Percentiles rank a stretch among this genome's conserved stretches.
phyloP scores from a whole-genome alignment of 352 stramenopile species.

The Peronospora destructor region DNA sequence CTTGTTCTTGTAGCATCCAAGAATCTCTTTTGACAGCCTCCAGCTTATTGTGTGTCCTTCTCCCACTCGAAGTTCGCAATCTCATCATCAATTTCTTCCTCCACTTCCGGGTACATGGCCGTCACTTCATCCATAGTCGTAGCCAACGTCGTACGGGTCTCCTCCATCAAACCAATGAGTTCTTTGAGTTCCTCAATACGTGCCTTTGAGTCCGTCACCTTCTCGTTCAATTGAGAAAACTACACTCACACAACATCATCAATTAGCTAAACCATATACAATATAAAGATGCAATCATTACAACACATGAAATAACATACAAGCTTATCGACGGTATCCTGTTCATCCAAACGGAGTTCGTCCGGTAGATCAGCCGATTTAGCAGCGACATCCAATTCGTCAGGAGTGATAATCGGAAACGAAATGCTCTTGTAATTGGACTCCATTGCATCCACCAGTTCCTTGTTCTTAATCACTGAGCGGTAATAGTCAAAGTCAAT shows the following conservation, averaged over 20 bases:
- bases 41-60: constrained; percentile 79
- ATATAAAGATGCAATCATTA: not conserved
- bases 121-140: constrained; percentile 83
- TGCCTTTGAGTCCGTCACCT: constrained; percentile 80
- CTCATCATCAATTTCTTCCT: constrained; percentile 83
- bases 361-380: constrained; percentile 41
- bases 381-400: constrained; percentile 52
- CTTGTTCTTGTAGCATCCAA: constrained; percentile 8
- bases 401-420: constrained; percentile 72
- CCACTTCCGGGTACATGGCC: constrained; percentile 81
- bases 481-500: constrained; percentile 87
- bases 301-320: constrained; percentile 21
- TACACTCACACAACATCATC: constrained; percentile 15
- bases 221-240: constrained; percentile 70
- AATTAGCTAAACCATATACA: not conserved
- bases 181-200: constrained; percentile 84
- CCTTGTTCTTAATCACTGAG: constrained; percentile 85
- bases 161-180: constrained; percentile 73
- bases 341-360: constrained; percentile 68
- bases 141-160: constrained; percentile 75
- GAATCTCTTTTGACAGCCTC: constrained; percentile 2
- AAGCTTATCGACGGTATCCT: constrained; percentile 67
- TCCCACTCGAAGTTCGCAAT: constrained; percentile 87
- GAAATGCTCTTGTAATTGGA: constrained; percentile 82
- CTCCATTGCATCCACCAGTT: constrained; percentile 79